Base-by-base conservation (phyloP, 192 early-diverging fungal genomes). In the Backusella luteola region DNA sequence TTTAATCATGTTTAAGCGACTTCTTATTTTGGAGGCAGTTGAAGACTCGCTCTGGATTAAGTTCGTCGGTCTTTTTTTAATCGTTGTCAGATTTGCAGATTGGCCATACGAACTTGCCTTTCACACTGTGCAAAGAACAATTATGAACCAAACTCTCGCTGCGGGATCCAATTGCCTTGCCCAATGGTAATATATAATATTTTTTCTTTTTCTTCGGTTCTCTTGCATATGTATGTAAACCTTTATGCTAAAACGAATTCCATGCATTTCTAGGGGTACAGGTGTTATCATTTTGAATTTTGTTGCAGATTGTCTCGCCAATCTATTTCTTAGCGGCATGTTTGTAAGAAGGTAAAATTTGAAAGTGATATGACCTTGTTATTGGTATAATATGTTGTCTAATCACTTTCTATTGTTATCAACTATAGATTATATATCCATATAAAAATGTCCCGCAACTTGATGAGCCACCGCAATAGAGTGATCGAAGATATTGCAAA, bases 241-340 rank as follows among this genome's bases (percentile, higher is more conserved):
- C 0, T 4, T 42, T 53, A 36, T 78, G 41, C 42, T 70, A 68
- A 41, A 26, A 49, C 19, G 5, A n/a, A 49, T 6, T 49, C 8
- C 6, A 1, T n/a, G 19, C 19, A 49, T 49, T 49, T 49, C 19
- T 34, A 79, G 81, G 81, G 71, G 59, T 6, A 71, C 63, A 14
- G 78, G 78, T 53, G 81, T 83, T 15, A 42, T 83, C 9, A 77
- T 79, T 66, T 56, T 83, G 19, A 79, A 79, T 70, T 79, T 83
- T 41, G 67, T 83, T 38, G 81, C 69, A 23, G 81, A 83, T 46
- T 38, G 52, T 26, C 36, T 83, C 9, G 73, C 77, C 0, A 83
- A 75, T 15, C 44, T 83, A 23, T 83, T 83, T 49, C 73, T 83
- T 19, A 79, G 81, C 29, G 81, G 81, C 3, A 75, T 79, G 53